Percentiles rank a stretch among this genome's conserved stretches.
Evolutionary conservation across 495 filamentous ascomycete genomes (phyloP).

Genomic region (Aspergillus hancockii): DNA sequence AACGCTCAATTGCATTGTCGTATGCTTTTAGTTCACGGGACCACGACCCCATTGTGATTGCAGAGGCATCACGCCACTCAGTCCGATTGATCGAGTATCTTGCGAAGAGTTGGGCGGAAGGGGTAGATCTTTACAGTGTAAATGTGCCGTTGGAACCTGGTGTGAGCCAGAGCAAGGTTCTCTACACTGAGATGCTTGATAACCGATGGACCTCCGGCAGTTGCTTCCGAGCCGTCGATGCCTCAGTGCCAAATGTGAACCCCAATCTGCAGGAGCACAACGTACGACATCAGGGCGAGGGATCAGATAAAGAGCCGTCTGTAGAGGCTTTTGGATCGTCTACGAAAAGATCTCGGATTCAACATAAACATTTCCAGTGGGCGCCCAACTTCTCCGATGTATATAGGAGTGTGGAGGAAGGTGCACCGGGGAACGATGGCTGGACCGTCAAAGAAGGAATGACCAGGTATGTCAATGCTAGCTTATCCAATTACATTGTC

Average conservation of each 20-base stretch:
- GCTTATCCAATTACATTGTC: neutral
- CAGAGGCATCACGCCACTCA: constrained; percentile 66
- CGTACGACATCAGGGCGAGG: constrained; percentile 60
- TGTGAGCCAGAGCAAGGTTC: constrained; percentile 64
- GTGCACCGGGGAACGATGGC: constrained; percentile 84
- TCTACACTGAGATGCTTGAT: constrained; percentile 82
- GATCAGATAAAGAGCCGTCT: constrained; percentile 31
- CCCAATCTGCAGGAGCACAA: constrained; percentile 60
- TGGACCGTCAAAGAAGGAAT: constrained; percentile 88
- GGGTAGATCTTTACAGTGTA: constrained; percentile 79
- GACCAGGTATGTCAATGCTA: constrained; percentile 67
- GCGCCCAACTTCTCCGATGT: constrained; percentile 85
- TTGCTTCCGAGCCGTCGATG: constrained; percentile 70
- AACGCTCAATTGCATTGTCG: constrained; percentile 75
- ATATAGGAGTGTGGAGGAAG: constrained; percentile 76
- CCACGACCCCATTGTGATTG: constrained; percentile 78
- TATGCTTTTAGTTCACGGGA: constrained; percentile 84
- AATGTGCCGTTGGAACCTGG: constrained; percentile 81
- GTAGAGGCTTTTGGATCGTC: constrained; percentile 15
- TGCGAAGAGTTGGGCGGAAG: constrained; percentile 67
- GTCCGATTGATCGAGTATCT: constrained; percentile 79
- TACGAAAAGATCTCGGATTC: constrained; percentile 42
- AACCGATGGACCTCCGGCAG: constrained; percentile 84
- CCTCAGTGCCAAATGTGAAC: constrained; percentile 45
- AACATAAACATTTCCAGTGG: constrained; percentile 92